Evolutionary conservation across 2,329 filamentous ascomycete genomes (phyloP), one percentile per base, ranked within the genome.

Genomic region (Ceratocystis huliohia): DNA sequence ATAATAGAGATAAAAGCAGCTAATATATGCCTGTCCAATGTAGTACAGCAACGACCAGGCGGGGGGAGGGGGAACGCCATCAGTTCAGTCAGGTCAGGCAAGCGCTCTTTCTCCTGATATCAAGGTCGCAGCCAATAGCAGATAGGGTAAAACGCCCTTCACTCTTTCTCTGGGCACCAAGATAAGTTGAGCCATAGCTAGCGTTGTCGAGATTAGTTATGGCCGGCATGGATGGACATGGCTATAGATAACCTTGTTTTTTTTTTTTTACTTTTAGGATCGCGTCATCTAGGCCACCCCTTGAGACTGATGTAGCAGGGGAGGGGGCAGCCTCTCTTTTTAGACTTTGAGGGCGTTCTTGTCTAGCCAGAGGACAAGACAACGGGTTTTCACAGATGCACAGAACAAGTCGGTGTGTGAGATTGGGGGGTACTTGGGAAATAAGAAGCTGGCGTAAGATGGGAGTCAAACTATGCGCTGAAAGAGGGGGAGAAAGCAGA

Each of bases 191-290:
- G 53, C 33, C 28, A 30, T 30, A 59, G 53, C 37, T 13, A 41
- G 37, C 10, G 8, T 30, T 7, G 28, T 59, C 53, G 1, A 7
- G 15, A 59, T 59, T 59, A 10, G 6, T 17, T 28, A 22, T 33
- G 53, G 53, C 30, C n/a, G 25, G 15, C 53, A 30, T 57, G 53
- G 53, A 30, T 30, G 30, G 30, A 30, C 30, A 30, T 30, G 6
- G 30, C 30, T 15, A 37, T n/a, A 59, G 28, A 59, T 59, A 59
- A 59, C 53, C 53, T 59, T 59, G 53, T 17, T 33, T 59, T 17
- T 59, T 59, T 59, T 59, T 28, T 50, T 50, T n/a, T n/a, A 10
- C 28, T 59, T 5, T 17, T 17, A 13, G 53, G 28, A 59, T 59
- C 53, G 28, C 53, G 53, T 59, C 53, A 59, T 59, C 28, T 6